Conservation (phyloP, 2,329 filamentous ascomycete species). For the Fusarium sp. region DNA sequence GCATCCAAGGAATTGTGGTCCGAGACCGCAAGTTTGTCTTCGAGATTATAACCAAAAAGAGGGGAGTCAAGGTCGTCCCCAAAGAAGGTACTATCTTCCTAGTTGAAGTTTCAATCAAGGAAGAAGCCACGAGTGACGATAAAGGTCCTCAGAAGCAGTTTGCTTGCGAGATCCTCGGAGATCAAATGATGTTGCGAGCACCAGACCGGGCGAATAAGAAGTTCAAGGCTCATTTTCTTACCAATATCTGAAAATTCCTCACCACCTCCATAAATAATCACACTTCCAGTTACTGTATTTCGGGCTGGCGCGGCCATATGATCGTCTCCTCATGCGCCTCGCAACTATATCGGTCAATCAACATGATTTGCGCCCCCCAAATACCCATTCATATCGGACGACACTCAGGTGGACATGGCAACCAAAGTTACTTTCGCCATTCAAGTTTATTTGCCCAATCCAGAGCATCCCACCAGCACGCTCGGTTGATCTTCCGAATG, state of each 20-base stretch:
- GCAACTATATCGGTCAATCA: background rate
- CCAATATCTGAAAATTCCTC: conserved; percentile 70
- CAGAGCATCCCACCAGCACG: background rate
- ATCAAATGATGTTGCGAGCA: conserved; percentile 85
- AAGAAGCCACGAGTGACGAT: conserved; percentile 28
- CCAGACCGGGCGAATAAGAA: conserved; percentile 90
- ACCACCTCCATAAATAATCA: background rate
- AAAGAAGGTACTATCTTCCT: conserved; percentile 92
- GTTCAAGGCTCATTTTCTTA: conserved; percentile 85
- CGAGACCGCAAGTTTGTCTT: conserved; percentile 89
- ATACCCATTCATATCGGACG: background rate
- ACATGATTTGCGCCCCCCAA: background rate
- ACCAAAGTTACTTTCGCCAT: background rate
- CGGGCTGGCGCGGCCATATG: background rate
- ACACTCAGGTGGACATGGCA: background rate
- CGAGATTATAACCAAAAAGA: conserved; percentile 79
- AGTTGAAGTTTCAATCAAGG: conserved; percentile 70
- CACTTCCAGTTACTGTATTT: background rate
- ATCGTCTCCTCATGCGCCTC: background rate
- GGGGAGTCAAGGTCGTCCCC: conserved; percentile 81
- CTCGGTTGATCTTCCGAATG: background rate
- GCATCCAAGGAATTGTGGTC: conserved; percentile 86
- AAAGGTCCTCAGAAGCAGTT: conserved; percentile 54
- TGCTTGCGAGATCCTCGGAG: conserved; percentile 86
- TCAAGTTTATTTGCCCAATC: background rate